Conservation (phyloP, 352 stramenopile species). For the Globisporangium heterothallicum region DNA sequence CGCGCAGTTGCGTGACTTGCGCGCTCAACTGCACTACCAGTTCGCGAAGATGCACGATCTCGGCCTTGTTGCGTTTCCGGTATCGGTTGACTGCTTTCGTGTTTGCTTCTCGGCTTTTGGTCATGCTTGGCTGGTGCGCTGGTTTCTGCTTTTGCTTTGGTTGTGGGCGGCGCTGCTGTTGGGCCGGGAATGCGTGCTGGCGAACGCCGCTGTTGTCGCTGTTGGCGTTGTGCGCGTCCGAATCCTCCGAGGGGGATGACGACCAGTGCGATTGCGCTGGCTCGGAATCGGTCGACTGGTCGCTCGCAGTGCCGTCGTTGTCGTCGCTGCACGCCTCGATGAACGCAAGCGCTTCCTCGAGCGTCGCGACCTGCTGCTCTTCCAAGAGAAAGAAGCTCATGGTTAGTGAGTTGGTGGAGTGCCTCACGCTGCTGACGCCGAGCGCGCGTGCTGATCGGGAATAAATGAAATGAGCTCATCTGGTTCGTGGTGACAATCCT, state of each 20-base stretch:
- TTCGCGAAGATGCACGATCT: constrained; percentile 7
- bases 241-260: not conserved
- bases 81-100: constrained; percentile 12
- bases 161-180: not conserved
- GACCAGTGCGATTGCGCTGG: not conserved
- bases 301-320: not conserved
- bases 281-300: not conserved
- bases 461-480: too few relatives aligned
- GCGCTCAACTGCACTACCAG: constrained; percentile 6
- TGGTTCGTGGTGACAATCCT: not conserved
- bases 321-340: not conserved
- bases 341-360: not conserved
- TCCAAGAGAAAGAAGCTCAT: not conserved
- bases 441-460: too few relatives aligned
- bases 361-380: not conserved
- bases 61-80: constrained; percentile 7
- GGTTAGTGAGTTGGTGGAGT: too few relatives aligned
- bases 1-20: constrained; percentile 3
- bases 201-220: too few relatives aligned
- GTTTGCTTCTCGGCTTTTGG: constrained; percentile 6
- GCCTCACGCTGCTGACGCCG: too few relatives aligned
- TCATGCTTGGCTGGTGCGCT: not conserved
- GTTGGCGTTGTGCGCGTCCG: too few relatives aligned
- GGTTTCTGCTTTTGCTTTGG: too few relatives aligned
- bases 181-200: too few relatives aligned